A percentile compares a stretch with the other conserved stretches of the same genome.
Conservation (phyloP, 331 rosid species). For the Rosa hybrid region DNA sequence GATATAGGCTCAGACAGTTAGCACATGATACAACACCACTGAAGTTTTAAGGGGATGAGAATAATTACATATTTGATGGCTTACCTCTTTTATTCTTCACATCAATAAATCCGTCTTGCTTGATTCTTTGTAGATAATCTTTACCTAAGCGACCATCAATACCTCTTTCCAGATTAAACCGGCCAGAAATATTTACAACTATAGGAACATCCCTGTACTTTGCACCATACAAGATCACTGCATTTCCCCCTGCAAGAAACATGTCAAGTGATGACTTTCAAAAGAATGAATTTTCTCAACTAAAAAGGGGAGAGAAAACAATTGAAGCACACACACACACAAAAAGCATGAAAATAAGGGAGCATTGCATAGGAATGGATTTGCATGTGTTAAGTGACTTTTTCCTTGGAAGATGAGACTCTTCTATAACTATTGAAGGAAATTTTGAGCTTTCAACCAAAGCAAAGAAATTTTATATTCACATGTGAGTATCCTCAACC, state of each 20-base stretch:
- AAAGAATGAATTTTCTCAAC: neutral
- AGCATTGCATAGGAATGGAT: neutral
- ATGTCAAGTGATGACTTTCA: neutral
- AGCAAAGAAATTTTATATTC: neutral
- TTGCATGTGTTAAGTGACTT: neutral
- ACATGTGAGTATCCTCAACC: neutral
- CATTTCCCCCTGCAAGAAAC: conserved; percentile 82
- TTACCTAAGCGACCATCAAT: conserved; percentile 87
- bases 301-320: neutral
- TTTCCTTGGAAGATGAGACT: neutral
- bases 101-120: conserved; percentile 72
- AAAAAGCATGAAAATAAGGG: neutral
- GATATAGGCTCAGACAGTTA: conserved; percentile 11
- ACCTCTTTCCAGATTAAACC: conserved; percentile 74
- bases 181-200: conserved; percentile 85
- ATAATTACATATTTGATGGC: conserved; percentile 20
- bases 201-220: conserved; percentile 56
- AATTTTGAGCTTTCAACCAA: neutral
- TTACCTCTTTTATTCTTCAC: conserved; percentile 77
- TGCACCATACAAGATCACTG: conserved; percentile 76
- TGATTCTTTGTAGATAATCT: conserved; percentile 68
- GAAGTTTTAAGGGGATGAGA: conserved; percentile 4
- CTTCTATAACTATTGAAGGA: neutral
- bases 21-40: neutral
- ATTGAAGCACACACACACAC: neutral